A percentile compares a stretch with the other conserved stretches of the same genome.
These are phyloP conservation scores for Beauveria bassiana DNA, from an alignment of 2,329 filamentous ascomycete species.

Conservation along the genomic window DNA sequence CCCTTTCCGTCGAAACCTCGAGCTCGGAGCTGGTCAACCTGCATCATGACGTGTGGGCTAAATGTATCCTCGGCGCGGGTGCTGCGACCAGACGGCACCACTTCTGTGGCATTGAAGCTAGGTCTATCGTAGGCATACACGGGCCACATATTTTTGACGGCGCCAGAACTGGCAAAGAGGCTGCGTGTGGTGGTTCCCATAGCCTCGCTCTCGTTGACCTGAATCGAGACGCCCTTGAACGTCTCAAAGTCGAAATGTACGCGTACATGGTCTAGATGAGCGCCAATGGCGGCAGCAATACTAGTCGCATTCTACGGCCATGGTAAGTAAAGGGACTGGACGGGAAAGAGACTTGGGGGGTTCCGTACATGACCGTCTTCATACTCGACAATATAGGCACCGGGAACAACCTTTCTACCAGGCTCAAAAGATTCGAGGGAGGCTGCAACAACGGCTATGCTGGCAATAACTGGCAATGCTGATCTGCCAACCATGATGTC, in stretches of 20 bases:
- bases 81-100: neutral
- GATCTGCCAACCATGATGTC: neutral
- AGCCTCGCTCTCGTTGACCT: neutral
- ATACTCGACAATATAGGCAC: neutral
- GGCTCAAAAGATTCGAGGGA: neutral
- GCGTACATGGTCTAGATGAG: neutral
- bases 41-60: conserved; percentile 24
- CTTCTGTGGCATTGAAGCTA: neutral
- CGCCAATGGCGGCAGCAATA: conserved; percentile 1
- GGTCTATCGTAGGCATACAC: conserved; percentile 4
- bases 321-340: neutral
- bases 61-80: conserved; percentile 13
- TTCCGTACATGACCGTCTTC: neutral
- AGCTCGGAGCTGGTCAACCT: conserved; percentile 33
- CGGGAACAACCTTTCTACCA: neutral
- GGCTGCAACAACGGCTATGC: neutral
- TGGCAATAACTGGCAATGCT: neutral
- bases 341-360: neutral
- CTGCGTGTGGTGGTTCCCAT: neutral
- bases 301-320: neutral
- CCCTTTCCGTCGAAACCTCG: conserved; percentile 38
- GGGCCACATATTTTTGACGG: conserved; percentile 4
- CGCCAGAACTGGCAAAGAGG: neutral
- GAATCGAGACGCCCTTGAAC: conserved; percentile 3
- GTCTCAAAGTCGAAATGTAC: neutral